Evolutionary conservation across 2,329 filamentous ascomycete genomes (phyloP), one percentile per base, ranked within the genome.

Genomic region (Epichloe sibirici): DNA sequence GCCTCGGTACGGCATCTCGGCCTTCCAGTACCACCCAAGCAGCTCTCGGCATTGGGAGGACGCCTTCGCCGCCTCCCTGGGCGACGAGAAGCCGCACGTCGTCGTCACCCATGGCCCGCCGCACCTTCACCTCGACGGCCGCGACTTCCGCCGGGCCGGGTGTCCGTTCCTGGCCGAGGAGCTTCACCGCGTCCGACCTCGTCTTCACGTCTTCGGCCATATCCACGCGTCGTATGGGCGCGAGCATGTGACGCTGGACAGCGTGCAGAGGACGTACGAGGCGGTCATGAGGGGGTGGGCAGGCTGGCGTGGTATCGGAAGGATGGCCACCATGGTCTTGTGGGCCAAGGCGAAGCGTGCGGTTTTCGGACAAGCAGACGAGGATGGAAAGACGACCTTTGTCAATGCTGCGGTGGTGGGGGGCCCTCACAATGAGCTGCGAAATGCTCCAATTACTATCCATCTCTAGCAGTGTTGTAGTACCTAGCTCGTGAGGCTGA

Each of bases 71-170:
- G n/a, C n/a, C n/a, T 48, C 42, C 0, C 28, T 54, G 3, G 9
- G 40, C 3, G 5, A 34, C 4, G 5, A 31, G 4, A 53, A 40
- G 23, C 58, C 55, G 2, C 57, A 63, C 35, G 57, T 64, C 25
- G 8, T 64, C 7, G 47, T 63, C 40, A 60, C 57, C 4, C 62
- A 63, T 44, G 57, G 60, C 15, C 62, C 62, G 5, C 59, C 59
- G 1, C 55, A 56, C 45, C 57, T 56, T n/a, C 62, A 63, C 25
- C 57, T 58, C 5, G 62, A 65, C 40, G 39, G 49, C 25, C 57
- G 59, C 12, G 58, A 59, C 55, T 62, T 59, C 13, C 55, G 61
- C 38, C 53, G 53, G 6, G 57, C 58, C 2, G 61, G 62, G 1
- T 62, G 61, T 45, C 55, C 58, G 0, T 57, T 59, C 49, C 53